Percentiles rank a stretch among this genome's conserved stretches.
phyloP scores from a whole-genome alignment of 2,329 filamentous ascomycete species.

The Phaeoacremonium minimum region DNA sequence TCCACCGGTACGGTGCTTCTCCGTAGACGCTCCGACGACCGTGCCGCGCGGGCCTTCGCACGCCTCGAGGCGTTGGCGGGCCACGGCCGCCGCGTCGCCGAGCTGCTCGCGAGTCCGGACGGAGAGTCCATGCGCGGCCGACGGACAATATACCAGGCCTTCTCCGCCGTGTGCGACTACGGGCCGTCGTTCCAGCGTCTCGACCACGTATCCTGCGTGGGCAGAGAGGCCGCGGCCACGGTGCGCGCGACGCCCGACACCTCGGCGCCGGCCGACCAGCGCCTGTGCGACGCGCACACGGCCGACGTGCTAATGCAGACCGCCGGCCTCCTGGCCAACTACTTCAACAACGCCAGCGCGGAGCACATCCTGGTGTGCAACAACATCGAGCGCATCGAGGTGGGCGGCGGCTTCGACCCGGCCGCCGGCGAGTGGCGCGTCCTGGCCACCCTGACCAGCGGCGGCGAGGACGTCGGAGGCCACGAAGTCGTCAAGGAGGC shows the following conservation, averaged over 20 bases:
- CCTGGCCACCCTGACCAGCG: too few species aligned
- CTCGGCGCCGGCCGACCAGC: neutral
- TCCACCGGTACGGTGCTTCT: too few species aligned
- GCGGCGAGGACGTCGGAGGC: too few species aligned
- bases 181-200: slow-evolving; percentile 9
- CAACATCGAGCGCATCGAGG: too few species aligned
- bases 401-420: too few species aligned
- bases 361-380: neutral
- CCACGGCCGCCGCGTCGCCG: slow-evolving; percentile 20
- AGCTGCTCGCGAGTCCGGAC: slow-evolving; percentile 16
- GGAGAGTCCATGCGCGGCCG: too few species aligned
- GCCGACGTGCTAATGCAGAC: slow-evolving; percentile 27
- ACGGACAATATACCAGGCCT: slow-evolving; percentile 6
- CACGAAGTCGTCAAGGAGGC: too few species aligned
- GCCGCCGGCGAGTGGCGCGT: too few species aligned
- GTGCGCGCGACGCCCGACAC: slow-evolving; percentile 6
- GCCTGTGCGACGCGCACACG: slow-evolving; percentile 8
- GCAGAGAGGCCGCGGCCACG: slow-evolving; percentile 7
- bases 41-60: too few species aligned
- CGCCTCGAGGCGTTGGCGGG: slow-evolving; percentile 25
- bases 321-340: slow-evolving; percentile 30
- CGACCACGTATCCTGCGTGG: slow-evolving; percentile 5
- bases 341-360: slow-evolving; percentile 14
- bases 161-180: slow-evolving; percentile 9
- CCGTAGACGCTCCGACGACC: too few species aligned